Base-by-base conservation (phyloP, 768 basidiomycete genomes). In the Mycena latifolia region DNA sequence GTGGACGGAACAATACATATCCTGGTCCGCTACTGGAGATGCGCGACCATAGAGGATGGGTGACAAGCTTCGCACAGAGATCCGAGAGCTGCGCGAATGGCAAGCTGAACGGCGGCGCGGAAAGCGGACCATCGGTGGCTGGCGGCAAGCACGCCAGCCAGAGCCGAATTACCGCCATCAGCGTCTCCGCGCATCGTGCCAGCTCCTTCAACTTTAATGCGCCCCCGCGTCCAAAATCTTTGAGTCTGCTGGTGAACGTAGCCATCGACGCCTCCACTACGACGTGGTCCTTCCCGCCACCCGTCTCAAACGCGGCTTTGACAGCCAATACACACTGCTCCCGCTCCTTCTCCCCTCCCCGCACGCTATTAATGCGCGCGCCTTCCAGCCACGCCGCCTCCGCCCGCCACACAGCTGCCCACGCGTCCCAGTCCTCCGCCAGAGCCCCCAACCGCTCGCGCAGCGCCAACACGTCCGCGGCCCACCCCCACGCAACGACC, bases 371-470 rank as follows among this genome's bases (percentile, higher is more conserved):
- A 22, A 95, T 81, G 56, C 82, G 84, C 10, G 86, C 84, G 2
- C 96, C 95, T 70, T 93, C 92, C 4, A 94, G 73, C 91, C 93
- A 96, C 9, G 88, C 87, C 0, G 86, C 82, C 22, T 87, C 75
- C 20, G 85, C 80, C 20, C 79, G 79, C 86, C 89, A 89, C 4
- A 88, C 67, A 14, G 89, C 86, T 1, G 84, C 82, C 73, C 84
- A 85, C 9, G 76, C 72, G 15, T 57, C 69, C 78, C 79, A 83
- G 55, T 80, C 76, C 33, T 71, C 69, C 17, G 77, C 74, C 9
- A 72, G 71, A 14, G 65, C 69, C 12, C 75, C 74, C 14, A 90
- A 53, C 46, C 73, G 69, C 4, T 72, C 70, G 60, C 79, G 73
- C 61, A 85, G 64, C 51, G 78, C 79, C n/a, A 85, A 72, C 10